These are phyloP conservation scores for Cichorium intybus DNA, from an alignment of 140 eudicot genomes.

Conservation along the genomic window DNA sequence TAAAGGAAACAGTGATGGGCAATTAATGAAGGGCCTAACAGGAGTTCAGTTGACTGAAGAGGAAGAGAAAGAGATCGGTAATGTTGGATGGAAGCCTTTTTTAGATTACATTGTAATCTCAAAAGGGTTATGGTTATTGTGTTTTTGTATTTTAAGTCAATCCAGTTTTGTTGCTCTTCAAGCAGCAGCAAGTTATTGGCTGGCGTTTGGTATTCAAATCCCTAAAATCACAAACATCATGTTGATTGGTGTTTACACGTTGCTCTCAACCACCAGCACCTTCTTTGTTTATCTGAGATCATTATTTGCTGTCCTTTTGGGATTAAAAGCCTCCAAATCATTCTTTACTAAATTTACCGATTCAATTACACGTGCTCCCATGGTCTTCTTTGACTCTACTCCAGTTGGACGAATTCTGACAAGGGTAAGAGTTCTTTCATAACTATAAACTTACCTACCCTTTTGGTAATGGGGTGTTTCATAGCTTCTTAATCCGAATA, in stretches of 20 bases:
- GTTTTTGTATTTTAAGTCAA: conserved; percentile 22
- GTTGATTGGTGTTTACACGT: conserved; percentile 39
- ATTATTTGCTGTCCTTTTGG: conserved; percentile 37
- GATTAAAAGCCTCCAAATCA: conserved; percentile 51
- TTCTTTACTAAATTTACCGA: conserved; percentile 43
- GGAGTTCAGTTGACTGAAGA: conserved; percentile 52
- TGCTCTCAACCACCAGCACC: conserved; percentile 28
- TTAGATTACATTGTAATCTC: too few relatives aligned
- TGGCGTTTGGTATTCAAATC: conserved; percentile 40
- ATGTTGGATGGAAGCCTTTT: conserved; percentile 50
- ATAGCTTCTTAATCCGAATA: too few relatives aligned
- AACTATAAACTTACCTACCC: too few relatives aligned
- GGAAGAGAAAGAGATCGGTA: conserved; percentile 52
- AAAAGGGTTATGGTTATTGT: conserved; percentile 10
- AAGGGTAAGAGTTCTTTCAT: too few relatives aligned
- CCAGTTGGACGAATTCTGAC: too few relatives aligned
- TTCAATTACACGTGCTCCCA: too few relatives aligned
- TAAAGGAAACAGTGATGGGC: conserved; percentile 37
- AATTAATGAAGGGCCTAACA: conserved; percentile 12
- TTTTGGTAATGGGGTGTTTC: too few relatives aligned
- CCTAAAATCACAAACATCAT: conserved; percentile 34
- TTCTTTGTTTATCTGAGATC: conserved; percentile 41
- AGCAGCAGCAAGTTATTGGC: conserved; percentile 56
- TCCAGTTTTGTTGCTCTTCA: conserved; percentile 37
- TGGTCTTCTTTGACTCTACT: too few relatives aligned